Base-by-base conservation (phyloP, 2,329 filamentous ascomycete species). In the Chrysoporthe puriensis region DNA sequence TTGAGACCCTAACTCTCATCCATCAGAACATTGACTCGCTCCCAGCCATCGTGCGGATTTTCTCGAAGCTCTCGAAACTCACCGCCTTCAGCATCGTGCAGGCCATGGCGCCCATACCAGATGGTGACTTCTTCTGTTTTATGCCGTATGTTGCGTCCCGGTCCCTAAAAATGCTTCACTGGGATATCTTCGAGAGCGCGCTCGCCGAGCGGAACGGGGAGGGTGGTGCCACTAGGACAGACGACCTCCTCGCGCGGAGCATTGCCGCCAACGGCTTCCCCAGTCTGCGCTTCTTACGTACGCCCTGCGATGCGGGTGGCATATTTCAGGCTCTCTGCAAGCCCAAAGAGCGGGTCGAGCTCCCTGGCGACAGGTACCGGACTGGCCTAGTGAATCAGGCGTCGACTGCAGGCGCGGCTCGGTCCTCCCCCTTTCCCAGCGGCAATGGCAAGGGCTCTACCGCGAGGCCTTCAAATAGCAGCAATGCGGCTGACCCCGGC, bases 261-360 rank as follows among this genome's bases (percentile, higher is more conserved):
- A 91, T 94, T 71, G 77, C 78, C 5, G 83, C 85, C 1, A 79
- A 80, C 4, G 88, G 87, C 0, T 92, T 94, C 73, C 91, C 91
- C 0, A 76, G 79, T 0, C 82, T 94, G 11, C 81, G 79, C 11
- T 79, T 75, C 1, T 78, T 94, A 21, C 86, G 91, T 64, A 82
- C 87, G 0, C 91, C 90, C 1, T 87, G 87, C 67, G 91, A 94
- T 71, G 85, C 90, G 1, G 86, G 91, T 5, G 91, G 91, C 36
- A 72, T 86, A 8, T 87, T 94, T 70, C 91, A 94, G 77, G 79
- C 82, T 1, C 82, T 93, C 1, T 94, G 91, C 76, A 85, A 84
- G 56, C 91, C 91, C 0, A 79, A 84, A 4, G 85, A 85, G 42
- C 82, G 82, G 42, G 80, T 86, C 26, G 83, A 88, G 52, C 78